phyloP scores from a whole-genome alignment of 495 filamentous ascomycete species.

The Parathielavia hyrcaniae region DNA sequence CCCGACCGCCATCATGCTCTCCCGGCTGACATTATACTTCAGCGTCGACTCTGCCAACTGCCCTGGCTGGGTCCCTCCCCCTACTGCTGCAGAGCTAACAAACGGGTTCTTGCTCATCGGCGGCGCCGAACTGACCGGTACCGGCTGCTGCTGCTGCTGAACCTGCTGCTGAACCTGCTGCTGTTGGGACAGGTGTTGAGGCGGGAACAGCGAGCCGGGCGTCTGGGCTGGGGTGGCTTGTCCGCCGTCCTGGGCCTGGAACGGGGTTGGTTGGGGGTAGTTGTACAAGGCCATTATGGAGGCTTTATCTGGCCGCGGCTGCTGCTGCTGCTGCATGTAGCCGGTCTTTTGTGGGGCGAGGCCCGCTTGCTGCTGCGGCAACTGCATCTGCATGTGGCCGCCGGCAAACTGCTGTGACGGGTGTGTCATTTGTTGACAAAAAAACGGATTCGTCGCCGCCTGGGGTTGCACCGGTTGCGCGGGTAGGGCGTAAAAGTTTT shows the following conservation, averaged over 20 bases:
- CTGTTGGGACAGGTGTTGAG: constrained; percentile 14
- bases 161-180: constrained; percentile 22
- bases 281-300: constrained; percentile 86
- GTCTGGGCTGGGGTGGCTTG: constrained; percentile 19
- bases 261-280: constrained; percentile 55
- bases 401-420: constrained; percentile 34
- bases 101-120: constrained; percentile 47
- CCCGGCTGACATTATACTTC: constrained; percentile 66
- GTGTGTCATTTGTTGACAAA: constrained; percentile 43
- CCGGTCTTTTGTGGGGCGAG: constrained; percentile 21
- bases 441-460: constrained; percentile 50
- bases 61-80: constrained; percentile 14
- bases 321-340: constrained; percentile 27
- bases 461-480: constrained; percentile 27
- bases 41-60: constrained; percentile 20
- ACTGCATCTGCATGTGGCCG: constrained; percentile 32
- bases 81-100: constrained; percentile 20
- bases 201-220: constrained; percentile 18
- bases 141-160: constrained; percentile 18
- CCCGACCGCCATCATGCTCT: constrained; percentile 74
- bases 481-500: constrained; percentile 41
- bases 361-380: constrained; percentile 34
- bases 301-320: constrained; percentile 57
- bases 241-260: constrained; percentile 11
- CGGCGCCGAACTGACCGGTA: constrained; percentile 22